These are phyloP conservation scores for Tilletia caries DNA, from an alignment of 1,284 basidiomycete genomes.

Conservation along the genomic window DNA sequence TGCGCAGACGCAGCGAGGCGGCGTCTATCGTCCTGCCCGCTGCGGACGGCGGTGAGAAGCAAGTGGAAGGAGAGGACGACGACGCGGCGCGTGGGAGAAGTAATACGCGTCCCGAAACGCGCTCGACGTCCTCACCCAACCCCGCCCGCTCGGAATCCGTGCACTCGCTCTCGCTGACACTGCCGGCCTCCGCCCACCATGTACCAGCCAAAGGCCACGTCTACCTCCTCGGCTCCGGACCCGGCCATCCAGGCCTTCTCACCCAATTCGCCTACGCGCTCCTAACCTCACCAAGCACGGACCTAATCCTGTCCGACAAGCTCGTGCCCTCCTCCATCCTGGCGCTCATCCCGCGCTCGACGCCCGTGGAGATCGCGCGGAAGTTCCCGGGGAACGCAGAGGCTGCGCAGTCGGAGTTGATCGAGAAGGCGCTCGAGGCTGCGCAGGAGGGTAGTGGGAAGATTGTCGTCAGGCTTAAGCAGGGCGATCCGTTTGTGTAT, in stretches of 20 bases:
- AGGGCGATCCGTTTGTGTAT: conserved; percentile 93
- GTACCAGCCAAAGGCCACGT: conserved; percentile 30
- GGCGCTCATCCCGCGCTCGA: conserved; percentile 70
- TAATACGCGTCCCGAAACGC: background rate
- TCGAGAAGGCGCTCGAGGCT: conserved; percentile 80
- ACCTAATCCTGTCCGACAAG: conserved; percentile 89
- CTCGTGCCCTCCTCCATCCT: conserved; percentile 90
- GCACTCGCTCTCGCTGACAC: conserved; percentile 30
- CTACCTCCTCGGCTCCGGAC: conserved; percentile 85
- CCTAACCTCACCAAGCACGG: conserved; percentile 67
- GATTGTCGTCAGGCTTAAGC: conserved; percentile 87
- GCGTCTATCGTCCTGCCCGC: background rate
- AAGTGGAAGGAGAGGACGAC: background rate
- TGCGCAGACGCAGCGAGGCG: conserved; percentile 2
- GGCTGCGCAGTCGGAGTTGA: conserved; percentile 86
- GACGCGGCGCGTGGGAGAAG: background rate
- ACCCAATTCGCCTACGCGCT: conserved; percentile 80
- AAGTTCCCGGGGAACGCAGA: conserved; percentile 98
- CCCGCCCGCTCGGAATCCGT: conserved; percentile 29
- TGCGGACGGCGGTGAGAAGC: background rate
- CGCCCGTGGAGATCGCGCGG: conserved; percentile 71
- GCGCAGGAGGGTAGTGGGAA: conserved; percentile 70
- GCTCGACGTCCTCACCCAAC: background rate
- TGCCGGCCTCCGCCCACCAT: conserved; percentile 8
- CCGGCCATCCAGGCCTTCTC: conserved; percentile 86